phyloP scores from a whole-genome alignment of 768 basidiomycete genomes.

The Hygrocybe coccinea region DNA sequence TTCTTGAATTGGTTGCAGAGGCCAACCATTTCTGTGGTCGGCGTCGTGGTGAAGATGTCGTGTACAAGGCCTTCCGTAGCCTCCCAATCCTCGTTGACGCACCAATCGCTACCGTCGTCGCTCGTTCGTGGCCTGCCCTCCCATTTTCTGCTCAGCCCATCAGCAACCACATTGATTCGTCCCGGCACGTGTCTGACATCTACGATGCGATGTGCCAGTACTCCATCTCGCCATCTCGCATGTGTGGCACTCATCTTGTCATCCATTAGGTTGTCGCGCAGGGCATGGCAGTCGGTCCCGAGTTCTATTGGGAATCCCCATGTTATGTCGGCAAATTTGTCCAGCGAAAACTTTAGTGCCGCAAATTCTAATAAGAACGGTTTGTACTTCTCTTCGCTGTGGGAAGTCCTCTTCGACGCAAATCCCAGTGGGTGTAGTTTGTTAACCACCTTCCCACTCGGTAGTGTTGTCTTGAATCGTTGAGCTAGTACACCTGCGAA shows the following conservation, averaged over 20 bases:
- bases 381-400: conserved; percentile 27
- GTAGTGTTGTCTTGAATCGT: conserved; percentile 12
- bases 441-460: conserved; percentile 18
- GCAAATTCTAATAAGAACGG: conserved; percentile 36
- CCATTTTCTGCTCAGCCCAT: neutral
- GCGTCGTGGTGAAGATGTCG: conserved; percentile 11
- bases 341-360: conserved; percentile 30
- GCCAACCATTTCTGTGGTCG: neutral
- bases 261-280: conserved; percentile 26
- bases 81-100: conserved; percentile 27
- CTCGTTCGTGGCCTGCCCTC: conserved; percentile 7
- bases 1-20: too few species aligned
- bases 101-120: conserved; percentile 30
- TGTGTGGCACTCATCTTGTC: neutral
- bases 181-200: conserved; percentile 19
- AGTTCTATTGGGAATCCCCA: conserved; percentile 30
- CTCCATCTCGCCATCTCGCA: neutral
- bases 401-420: conserved; percentile 33
- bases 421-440: conserved; percentile 25
- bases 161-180: too few species aligned
- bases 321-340: conserved; percentile 24
- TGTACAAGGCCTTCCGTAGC: conserved; percentile 9
- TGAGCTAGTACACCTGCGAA: conserved; percentile 33
- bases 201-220: conserved; percentile 15
- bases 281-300: conserved; percentile 35